Conservation (phyloP, 164 flowering plant species). For the Vitis cinerea region DNA sequence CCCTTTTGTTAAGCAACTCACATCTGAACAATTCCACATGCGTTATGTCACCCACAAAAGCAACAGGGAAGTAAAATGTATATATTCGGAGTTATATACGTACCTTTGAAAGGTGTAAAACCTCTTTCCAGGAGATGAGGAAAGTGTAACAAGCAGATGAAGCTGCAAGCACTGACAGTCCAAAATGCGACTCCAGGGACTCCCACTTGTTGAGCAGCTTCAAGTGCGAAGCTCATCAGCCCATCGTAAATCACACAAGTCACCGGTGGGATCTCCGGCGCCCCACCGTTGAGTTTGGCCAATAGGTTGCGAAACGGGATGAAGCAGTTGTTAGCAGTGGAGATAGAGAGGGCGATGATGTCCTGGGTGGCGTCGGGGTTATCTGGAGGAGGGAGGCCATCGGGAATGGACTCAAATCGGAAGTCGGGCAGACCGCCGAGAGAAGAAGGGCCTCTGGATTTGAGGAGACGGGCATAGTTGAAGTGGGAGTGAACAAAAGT, state of each 20-base stretch:
- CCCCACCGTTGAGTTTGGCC: conserved; percentile 15
- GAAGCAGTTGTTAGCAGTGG: conserved; percentile 22
- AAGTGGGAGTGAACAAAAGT: conserved; percentile 42
- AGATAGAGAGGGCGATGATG: conserved; percentile 32
- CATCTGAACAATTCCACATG: conserved; percentile 20
- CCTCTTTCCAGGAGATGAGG: conserved; percentile 29
- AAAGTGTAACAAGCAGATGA: conserved; percentile 37
- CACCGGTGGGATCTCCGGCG: conserved; percentile 30
- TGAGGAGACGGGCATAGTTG: conserved; percentile 38
- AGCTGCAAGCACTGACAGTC: conserved; percentile 56
- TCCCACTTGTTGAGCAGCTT: conserved; percentile 41
- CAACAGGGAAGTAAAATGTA: no score
- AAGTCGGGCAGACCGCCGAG: conserved; percentile 33
- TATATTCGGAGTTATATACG: no score
- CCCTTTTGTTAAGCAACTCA: conserved; percentile 30
- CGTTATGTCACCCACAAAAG: no score
- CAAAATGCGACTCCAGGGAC: conserved; percentile 42
- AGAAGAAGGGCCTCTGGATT: conserved; percentile 34
- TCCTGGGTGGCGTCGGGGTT: conserved; percentile 41
- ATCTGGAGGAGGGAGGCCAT: conserved; percentile 44
- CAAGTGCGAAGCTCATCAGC: conserved; percentile 42
- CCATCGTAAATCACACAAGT: conserved; percentile 48
- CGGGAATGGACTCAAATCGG: conserved; percentile 45
- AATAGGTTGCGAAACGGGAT: conserved; percentile 34
- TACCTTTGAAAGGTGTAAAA: conserved; percentile 49